Conservation (phyloP, 495 filamentous ascomycete genomes). For the Penicillium simplicissimum region DNA sequence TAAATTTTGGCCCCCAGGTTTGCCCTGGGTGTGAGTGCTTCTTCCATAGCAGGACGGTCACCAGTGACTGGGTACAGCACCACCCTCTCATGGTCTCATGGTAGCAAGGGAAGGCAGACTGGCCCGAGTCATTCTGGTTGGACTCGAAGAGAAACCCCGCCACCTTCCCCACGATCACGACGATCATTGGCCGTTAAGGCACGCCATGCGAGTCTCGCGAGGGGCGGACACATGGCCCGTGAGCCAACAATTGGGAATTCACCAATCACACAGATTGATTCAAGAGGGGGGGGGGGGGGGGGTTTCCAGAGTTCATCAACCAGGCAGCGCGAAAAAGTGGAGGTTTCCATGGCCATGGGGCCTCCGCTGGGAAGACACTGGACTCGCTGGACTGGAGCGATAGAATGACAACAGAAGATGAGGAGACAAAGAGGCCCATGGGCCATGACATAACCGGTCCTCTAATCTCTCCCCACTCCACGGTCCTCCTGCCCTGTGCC, state of each 20-base stretch:
- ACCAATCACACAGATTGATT: not conserved
- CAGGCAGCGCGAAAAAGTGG: slow-evolving; percentile 6
- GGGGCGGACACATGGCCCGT: slow-evolving; percentile 32
- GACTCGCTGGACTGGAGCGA: not conserved
- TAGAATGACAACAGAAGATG: not conserved
- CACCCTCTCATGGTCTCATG: too few relatives aligned
- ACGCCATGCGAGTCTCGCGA: slow-evolving; percentile 24
- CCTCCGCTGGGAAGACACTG: slow-evolving; percentile 10
- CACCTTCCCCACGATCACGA: slow-evolving; percentile 18
- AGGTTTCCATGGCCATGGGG: slow-evolving; percentile 17
- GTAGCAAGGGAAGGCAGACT: too few relatives aligned
- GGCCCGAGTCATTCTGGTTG: not conserved
- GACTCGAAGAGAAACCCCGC: slow-evolving; percentile 15
- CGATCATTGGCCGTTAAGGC: slow-evolving; percentile 20
- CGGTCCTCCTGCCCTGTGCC: too few relatives aligned
- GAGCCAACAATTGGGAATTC: slow-evolving; percentile 4
- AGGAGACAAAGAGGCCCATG: not conserved
- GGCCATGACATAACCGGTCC: slow-evolving; percentile 4
- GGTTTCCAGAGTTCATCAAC: slow-evolving; percentile 4
- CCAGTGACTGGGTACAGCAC: too few relatives aligned
- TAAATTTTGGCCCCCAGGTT: not conserved
- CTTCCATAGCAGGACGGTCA: not conserved
- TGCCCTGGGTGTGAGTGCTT: not conserved
- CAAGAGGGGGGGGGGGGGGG: not conserved
- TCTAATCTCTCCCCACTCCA: not conserved